Percentiles rank a stretch among this genome's conserved stretches.
These are phyloP conservation scores for Hura crepitans DNA, from an alignment of 441 rosid genomes.

Conservation along the genomic window DNA sequence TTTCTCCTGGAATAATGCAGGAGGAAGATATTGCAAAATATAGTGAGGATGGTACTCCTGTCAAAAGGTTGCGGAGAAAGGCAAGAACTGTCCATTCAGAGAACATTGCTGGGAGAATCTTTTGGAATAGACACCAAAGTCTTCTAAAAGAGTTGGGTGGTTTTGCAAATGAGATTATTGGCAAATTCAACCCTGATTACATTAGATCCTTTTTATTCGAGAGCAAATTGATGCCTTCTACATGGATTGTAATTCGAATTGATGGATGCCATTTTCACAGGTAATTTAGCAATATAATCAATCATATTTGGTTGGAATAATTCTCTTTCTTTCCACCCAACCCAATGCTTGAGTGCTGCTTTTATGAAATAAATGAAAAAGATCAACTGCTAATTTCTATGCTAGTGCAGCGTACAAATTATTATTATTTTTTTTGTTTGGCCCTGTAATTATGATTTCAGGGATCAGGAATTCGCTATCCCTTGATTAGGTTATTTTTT, in stretches of 20 bases:
- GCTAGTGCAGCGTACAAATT: neutral
- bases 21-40: slow-evolving; percentile 74
- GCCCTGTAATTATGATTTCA: neutral
- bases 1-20: slow-evolving; percentile 31
- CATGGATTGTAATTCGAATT: slow-evolving; percentile 81
- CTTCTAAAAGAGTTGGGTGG: slow-evolving; percentile 56
- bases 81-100: slow-evolving; percentile 47
- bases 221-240: slow-evolving; percentile 67
- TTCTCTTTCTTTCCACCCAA: slow-evolving; percentile 3
- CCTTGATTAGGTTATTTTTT: no score
- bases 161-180: slow-evolving; percentile 49
- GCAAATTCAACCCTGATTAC: slow-evolving; percentile 58
- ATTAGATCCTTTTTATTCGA: slow-evolving; percentile 65
- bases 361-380: neutral
- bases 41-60: slow-evolving; percentile 61
- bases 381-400: neutral
- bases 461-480: neutral
- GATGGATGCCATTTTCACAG: slow-evolving; percentile 98
- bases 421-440: neutral
- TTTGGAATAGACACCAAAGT: slow-evolving; percentile 66
- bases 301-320: slow-evolving; percentile 1
- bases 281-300: slow-evolving; percentile 28
- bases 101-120: slow-evolving; percentile 55
- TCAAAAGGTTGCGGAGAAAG: slow-evolving; percentile 71
- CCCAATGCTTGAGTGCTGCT: neutral